phyloP scores from a whole-genome alignment of 2,329 filamentous ascomycete species.

The Fusarium foetens region DNA sequence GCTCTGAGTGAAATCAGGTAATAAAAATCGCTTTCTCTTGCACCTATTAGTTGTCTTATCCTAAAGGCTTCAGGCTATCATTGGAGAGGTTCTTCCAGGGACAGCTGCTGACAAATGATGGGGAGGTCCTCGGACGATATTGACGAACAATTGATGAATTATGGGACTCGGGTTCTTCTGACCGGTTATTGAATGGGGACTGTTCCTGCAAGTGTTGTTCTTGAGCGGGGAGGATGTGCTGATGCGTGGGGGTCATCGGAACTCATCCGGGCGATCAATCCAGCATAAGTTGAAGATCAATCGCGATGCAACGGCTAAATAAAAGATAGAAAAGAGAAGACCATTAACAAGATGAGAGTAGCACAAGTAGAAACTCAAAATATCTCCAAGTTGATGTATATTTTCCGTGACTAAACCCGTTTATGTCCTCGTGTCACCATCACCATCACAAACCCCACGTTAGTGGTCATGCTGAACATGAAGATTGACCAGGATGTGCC shows the following conservation, averaged over 20 bases:
- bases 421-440: background rate
- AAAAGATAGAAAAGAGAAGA: background rate
- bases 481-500: background rate
- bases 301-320: background rate
- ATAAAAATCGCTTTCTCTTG: background rate
- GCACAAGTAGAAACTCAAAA: no score
- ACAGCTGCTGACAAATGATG: background rate
- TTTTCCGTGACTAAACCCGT: background rate
- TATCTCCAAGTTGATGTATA: no score
- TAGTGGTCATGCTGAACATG: background rate
- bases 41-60: background rate
- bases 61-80: background rate
- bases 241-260: background rate
- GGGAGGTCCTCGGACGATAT: background rate
- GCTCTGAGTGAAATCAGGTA: no score
- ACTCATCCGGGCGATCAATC: background rate
- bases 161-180: background rate
- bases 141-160: background rate
- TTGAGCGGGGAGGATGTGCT: background rate
- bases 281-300: no score
- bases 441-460: background rate
- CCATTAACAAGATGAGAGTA: rapidly evolving
- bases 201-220: background rate
- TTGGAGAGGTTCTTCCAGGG: background rate
- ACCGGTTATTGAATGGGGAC: background rate